A percentile compares a stretch with the other conserved stretches of the same genome.
Conservation (phyloP, 2,329 filamentous ascomycete genomes). For the Fusarium stilboides region DNA sequence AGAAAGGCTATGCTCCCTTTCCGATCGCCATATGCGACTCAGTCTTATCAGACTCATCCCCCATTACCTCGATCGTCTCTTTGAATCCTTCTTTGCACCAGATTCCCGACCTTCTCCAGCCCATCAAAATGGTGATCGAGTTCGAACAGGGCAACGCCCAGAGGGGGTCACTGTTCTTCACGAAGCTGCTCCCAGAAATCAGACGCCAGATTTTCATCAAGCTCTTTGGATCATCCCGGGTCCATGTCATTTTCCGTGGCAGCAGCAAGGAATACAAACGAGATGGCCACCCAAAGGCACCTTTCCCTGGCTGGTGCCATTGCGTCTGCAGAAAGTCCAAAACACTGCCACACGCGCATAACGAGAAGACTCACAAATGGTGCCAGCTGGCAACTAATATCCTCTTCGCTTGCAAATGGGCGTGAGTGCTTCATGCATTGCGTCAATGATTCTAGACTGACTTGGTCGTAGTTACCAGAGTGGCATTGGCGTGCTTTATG, state of each 20-base stretch:
- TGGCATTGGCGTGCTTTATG: constrained; percentile 8
- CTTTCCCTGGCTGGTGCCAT: neutral
- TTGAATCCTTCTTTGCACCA: no score
- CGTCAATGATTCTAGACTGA: no score
- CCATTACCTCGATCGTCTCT: no score
- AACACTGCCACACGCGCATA: neutral
- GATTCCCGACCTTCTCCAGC: neutral
- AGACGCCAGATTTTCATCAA: constrained; percentile 8
- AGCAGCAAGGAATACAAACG: neutral
- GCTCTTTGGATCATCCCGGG: neutral
- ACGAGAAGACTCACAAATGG: constrained; percentile 6
- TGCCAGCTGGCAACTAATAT: neutral
- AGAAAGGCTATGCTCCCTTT: no score
- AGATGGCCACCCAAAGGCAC: neutral
- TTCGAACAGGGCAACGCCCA: constrained; percentile 4
- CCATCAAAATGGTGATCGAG: neutral
- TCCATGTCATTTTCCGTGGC: constrained; percentile 2
- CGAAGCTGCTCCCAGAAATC: constrained; percentile 1
- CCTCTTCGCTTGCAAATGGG: constrained; percentile 16
- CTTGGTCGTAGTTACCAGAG: constrained; percentile 2
- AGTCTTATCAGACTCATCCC: no score
- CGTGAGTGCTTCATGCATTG: neutral
- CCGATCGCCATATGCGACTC: no score
- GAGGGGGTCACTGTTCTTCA: neutral
- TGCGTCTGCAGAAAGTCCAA: constrained; percentile 1